Percentiles rank a stretch among this genome's conserved stretches.
Evolutionary conservation across 208 protist genomes (phyloP).

Genomic region (Trypanosoma scelopori): DNA sequence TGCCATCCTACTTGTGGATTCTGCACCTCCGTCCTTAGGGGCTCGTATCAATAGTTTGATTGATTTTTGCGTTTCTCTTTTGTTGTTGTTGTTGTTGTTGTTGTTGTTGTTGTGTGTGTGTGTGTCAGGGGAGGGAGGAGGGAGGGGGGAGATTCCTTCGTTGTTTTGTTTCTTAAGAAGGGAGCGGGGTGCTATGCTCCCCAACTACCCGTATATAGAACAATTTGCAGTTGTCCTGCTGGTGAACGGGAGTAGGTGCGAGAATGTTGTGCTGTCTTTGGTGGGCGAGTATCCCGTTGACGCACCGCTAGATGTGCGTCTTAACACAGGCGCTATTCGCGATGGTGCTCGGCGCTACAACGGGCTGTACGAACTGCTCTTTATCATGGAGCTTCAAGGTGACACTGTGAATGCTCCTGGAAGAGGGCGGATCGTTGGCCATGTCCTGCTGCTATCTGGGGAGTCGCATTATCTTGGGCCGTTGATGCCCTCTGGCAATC

Average conservation of each 20-base stretch:
- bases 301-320: neutral
- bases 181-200: neutral
- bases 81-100: neutral
- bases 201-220: neutral
- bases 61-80: too few relatives aligned
- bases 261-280: slow-evolving; percentile 1
- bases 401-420: neutral
- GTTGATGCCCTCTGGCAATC: slow-evolving; percentile 7
- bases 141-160: neutral
- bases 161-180: neutral
- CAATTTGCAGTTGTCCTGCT: neutral
- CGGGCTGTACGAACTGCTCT: slow-evolving; percentile 26
- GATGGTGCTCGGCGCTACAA: slow-evolving; percentile 18
- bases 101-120: neutral
- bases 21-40: neutral
- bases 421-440: slow-evolving; percentile 14
- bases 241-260: slow-evolving; percentile 9
- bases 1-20: neutral
- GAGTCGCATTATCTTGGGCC: slow-evolving; percentile 40
- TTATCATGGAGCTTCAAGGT: slow-evolving; percentile 12
- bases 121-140: neutral
- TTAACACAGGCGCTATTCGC: slow-evolving; percentile 1
- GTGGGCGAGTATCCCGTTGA: neutral
- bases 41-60: neutral
- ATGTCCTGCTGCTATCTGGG: slow-evolving; percentile 12